These are phyloP conservation scores for Anthracocystis panici-leucophaei DNA, from an alignment of 1,284 basidiomycete genomes.

Conservation along the genomic window DNA sequence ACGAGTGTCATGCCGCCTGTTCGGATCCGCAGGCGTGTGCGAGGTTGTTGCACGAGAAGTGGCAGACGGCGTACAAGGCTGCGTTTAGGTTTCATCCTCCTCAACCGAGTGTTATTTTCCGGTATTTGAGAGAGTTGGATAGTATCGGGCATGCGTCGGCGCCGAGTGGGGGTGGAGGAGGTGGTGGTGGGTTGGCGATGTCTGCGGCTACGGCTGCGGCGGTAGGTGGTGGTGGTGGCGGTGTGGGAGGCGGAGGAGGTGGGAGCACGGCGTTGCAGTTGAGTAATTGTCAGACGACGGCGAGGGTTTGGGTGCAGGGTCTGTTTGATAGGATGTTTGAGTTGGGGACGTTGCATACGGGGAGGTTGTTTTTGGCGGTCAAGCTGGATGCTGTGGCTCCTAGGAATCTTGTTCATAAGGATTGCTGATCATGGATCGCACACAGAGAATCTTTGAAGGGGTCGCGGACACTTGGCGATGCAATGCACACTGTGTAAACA, in stretches of 20 bases:
- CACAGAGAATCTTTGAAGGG: no score
- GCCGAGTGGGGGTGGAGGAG: not conserved
- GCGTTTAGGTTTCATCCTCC: constrained; percentile 89
- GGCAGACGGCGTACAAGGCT: constrained; percentile 85
- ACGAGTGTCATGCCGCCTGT: constrained; percentile 79
- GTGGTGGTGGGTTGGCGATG: not conserved
- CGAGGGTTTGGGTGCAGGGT: constrained; percentile 45
- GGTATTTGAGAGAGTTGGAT: constrained; percentile 54
- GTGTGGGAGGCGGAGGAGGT: not conserved
- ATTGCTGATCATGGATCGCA: not conserved
- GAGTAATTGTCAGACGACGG: constrained; percentile 42
- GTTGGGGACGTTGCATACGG: constrained; percentile 25
- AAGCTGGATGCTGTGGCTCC: constrained; percentile 28
- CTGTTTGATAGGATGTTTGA: constrained; percentile 60
- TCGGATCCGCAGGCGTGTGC: constrained; percentile 84
- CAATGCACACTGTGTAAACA: no score
- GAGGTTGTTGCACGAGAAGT: constrained; percentile 90
- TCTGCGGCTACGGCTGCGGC: not conserved
- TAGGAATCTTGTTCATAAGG: constrained; percentile 4
- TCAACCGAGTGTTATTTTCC: constrained; percentile 72
- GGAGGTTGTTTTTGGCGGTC: constrained; percentile 39
- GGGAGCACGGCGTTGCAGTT: constrained; percentile 8
- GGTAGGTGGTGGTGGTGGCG: not conserved
- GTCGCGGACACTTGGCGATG: no score
- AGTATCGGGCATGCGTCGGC: not conserved